These are phyloP conservation scores for Canavalia ensiformis DNA, from an alignment of 306 rosid genomes.

Conservation along the genomic window DNA sequence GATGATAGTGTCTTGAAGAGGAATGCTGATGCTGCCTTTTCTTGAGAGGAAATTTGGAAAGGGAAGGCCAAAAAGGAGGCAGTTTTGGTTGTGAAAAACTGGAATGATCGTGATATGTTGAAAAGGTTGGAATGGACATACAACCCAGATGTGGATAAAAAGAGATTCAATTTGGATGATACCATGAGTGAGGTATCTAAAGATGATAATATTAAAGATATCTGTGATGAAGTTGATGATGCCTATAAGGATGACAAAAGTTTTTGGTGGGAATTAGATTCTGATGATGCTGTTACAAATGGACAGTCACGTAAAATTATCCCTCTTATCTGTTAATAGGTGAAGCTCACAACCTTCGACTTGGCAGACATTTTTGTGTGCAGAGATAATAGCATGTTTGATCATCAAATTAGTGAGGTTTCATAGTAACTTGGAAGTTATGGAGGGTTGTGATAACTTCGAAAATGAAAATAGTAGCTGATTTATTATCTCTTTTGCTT, in stretches of 20 bases:
- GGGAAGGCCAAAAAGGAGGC: conserved; percentile 87
- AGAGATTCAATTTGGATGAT: conserved; percentile 43
- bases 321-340: conserved; percentile 23
- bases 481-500: conserved; percentile 12
- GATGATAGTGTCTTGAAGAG: conserved; percentile 77
- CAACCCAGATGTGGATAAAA: conserved; percentile 60
- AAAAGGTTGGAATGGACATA: conserved; percentile 86
- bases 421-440: conserved; percentile 19
- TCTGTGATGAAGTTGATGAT: conserved; percentile 51
- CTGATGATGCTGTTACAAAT: conserved; percentile 45
- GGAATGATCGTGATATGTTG: conserved; percentile 85
- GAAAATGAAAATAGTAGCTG: conserved; percentile 22
- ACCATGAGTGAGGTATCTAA: conserved; percentile 42
- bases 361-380: not conserved
- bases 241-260: conserved; percentile 49
- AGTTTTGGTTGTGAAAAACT: conserved; percentile 67
- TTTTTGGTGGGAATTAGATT: conserved; percentile 80
- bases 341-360: conserved; percentile 31
- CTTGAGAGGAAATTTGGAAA: conserved; percentile 83
- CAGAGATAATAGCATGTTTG: conserved; percentile 2
- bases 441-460: conserved; percentile 25
- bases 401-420: conserved; percentile 42
- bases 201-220: conserved; percentile 53
- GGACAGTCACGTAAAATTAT: conserved; percentile 9
- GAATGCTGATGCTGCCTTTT: conserved; percentile 72